Percentiles rank a stretch among this genome's conserved stretches.
Conservation (phyloP, 768 basidiomycete genomes). For the Mycena galericulata region DNA sequence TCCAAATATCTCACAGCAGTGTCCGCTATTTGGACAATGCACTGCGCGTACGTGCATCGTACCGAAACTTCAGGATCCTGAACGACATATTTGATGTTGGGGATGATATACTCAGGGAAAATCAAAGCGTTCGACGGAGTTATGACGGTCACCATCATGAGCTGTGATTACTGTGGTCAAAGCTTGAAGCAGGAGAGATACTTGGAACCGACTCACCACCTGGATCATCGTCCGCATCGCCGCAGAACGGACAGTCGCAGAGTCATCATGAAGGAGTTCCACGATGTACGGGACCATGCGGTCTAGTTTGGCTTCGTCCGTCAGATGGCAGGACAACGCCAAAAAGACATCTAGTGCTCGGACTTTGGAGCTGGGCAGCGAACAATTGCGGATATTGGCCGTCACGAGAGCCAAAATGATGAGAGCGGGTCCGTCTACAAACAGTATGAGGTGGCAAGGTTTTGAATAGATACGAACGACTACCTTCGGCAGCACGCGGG, state of each 20-base stretch:
- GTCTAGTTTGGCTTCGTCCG: slow-evolving; percentile 96
- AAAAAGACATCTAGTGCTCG: slow-evolving; percentile 89
- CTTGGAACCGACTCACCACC: slow-evolving; percentile 65
- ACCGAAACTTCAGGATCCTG: slow-evolving; percentile 89
- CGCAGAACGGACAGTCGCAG: slow-evolving; percentile 82
- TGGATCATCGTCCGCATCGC: slow-evolving; percentile 85
- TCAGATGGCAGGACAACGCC: slow-evolving; percentile 82
- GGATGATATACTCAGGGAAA: slow-evolving; percentile 96
- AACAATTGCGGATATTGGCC: slow-evolving; percentile 90
- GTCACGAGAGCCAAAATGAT: slow-evolving; percentile 89
- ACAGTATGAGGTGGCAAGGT: not conserved
- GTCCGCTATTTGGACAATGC: slow-evolving; percentile 86
- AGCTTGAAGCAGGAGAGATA: slow-evolving; percentile 4
- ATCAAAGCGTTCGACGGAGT: slow-evolving; percentile 87
- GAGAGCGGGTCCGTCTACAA: slow-evolving; percentile 86
- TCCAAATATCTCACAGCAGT: slow-evolving; percentile 91
- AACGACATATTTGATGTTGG: slow-evolving; percentile 85
- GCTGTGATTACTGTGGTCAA: slow-evolving; percentile 32
- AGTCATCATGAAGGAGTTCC: slow-evolving; percentile 88
- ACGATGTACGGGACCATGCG: slow-evolving; percentile 93
- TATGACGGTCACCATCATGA: slow-evolving; percentile 79
- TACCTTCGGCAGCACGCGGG: slow-evolving; percentile 73
- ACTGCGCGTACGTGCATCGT: slow-evolving; percentile 84
- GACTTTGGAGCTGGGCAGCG: slow-evolving; percentile 87
- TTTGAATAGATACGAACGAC: not conserved